These are phyloP conservation scores for Lasiodiplodia citricola DNA, from an alignment of 2,329 filamentous ascomycete species.

Conservation along the genomic window DNA sequence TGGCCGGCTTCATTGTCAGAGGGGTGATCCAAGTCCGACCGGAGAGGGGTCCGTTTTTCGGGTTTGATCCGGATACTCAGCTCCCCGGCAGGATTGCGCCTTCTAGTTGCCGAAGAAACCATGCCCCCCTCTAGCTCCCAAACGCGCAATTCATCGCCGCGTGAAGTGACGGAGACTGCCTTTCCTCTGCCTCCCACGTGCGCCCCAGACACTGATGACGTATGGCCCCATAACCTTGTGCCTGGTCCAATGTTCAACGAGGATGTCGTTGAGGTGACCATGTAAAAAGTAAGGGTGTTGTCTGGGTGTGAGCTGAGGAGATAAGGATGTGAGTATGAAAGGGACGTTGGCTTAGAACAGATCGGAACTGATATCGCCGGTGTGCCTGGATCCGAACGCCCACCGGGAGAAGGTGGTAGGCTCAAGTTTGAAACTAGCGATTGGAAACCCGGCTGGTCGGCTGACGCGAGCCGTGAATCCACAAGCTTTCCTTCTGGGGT, in stretches of 20 bases:
- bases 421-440: conserved; percentile 37
- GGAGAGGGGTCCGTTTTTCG: conserved; percentile 34
- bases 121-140: conserved; percentile 86
- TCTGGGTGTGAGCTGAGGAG: conserved; percentile 82
- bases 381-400: conserved; percentile 3
- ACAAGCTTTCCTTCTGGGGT: conserved; percentile 53
- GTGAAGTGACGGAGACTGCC: conserved; percentile 83
- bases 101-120: conserved; percentile 51
- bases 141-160: conserved; percentile 72
- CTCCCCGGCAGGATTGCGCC: conserved; percentile 50
- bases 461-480: conserved; percentile 57
- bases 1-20: conserved; percentile 35
- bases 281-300: conserved; percentile 83
- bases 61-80: conserved; percentile 61
- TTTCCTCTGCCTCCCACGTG: conserved; percentile 85
- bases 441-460: conserved; percentile 56
- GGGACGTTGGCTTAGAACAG: conserved; percentile 52
- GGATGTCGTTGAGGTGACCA: conserved; percentile 75
- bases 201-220: conserved; percentile 83
- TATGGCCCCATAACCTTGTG: conserved; percentile 86
- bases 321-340: conserved; percentile 76
- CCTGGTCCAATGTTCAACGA: conserved; percentile 72
- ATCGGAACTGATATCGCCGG: conserved; percentile 28
- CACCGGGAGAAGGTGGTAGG: conserved; percentile 28
- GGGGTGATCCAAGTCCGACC: background rate